A percentile compares a stretch with the other conserved stretches of the same genome.
These are phyloP conservation scores for Chlamydomonas applanata DNA, from an alignment of 139 green algal genomes.

Conservation along the genomic window DNA sequence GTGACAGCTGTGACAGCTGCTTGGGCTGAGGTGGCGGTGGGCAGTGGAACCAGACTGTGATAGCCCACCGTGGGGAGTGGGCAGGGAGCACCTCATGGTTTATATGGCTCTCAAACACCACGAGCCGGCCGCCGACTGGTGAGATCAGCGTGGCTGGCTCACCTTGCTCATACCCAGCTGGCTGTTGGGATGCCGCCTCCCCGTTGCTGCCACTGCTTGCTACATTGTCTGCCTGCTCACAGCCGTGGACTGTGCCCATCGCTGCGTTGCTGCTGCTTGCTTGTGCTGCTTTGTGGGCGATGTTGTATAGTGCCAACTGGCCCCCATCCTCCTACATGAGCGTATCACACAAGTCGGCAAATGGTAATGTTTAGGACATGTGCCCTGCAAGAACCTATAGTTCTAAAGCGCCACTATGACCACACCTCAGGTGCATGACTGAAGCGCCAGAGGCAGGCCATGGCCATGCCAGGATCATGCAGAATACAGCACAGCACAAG, in stretches of 20 bases:
- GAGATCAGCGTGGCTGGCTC: constrained; percentile 46
- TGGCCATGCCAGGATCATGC: background rate
- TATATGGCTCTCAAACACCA: constrained; percentile 65
- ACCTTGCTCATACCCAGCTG: background rate
- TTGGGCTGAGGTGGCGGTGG: background rate
- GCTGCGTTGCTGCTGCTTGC: too few species aligned
- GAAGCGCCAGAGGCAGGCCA: background rate
- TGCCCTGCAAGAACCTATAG: too few species aligned
- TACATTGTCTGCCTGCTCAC: background rate
- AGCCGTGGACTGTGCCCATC: too few species aligned
- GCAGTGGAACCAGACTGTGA: constrained; percentile 68
- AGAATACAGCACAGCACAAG: constrained; percentile 43
- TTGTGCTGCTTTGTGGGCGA: background rate
- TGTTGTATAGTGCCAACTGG: constrained; percentile 18
- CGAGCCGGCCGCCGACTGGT: constrained; percentile 53
- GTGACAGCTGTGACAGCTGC: background rate
- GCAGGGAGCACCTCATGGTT: constrained; percentile 72
- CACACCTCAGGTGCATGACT: background rate
- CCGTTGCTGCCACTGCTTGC: background rate
- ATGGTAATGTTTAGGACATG: background rate
- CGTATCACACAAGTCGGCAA: too few species aligned
- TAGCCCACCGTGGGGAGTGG: constrained; percentile 40
- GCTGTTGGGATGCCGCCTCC: too few species aligned
- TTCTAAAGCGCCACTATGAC: too few species aligned
- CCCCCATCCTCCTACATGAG: constrained; percentile 1